A percentile compares a stretch with the other conserved stretches of the same genome.
Conservation (phyloP, 257 asterid genomes). For the Mitragyna speciosa region DNA sequence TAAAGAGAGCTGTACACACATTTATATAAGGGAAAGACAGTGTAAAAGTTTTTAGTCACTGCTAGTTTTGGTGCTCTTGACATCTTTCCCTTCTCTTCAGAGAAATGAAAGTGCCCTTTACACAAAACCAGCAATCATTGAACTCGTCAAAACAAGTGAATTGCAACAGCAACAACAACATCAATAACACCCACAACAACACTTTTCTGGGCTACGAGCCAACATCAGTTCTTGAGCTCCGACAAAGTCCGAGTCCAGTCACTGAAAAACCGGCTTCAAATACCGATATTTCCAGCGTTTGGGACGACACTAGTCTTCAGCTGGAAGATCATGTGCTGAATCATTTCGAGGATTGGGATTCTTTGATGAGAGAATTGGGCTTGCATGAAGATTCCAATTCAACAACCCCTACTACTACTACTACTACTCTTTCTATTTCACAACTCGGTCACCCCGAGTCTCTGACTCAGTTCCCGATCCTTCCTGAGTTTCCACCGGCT, state of each 20-base stretch:
- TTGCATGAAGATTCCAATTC: conserved; percentile 54
- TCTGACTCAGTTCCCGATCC: conserved; percentile 33
- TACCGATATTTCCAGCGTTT: conserved; percentile 15
- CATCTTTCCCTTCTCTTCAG: conserved; percentile 12
- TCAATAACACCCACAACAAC: conserved; percentile 5
- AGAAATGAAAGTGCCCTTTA: conserved; percentile 90
- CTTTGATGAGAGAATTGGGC: conserved; percentile 84
- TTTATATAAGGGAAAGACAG: neutral
- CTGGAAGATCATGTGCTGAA: conserved; percentile 75
- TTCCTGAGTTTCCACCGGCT: conserved; percentile 45
- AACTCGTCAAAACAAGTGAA: conserved; percentile 34
- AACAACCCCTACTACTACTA: neutral
- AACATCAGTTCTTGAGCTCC: conserved; percentile 79
- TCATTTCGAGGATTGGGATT: conserved; percentile 70
- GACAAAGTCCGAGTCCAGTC: conserved; percentile 61
- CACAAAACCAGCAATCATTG: conserved; percentile 35
- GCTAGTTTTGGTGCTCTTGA: conserved; percentile 17
- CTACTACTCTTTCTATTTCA: neutral
- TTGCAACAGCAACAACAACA: conserved; percentile 20
- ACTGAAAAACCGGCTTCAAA: conserved; percentile 37
- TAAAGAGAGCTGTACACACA: neutral
- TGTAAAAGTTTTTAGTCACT: neutral
- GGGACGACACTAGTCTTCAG: conserved; percentile 48
- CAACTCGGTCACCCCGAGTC: conserved; percentile 26
- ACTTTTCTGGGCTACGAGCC: conserved; percentile 55